Evolutionary conservation across 768 basidiomycete genomes (phyloP).

Genomic region (Pisolithus marmoratus): DNA sequence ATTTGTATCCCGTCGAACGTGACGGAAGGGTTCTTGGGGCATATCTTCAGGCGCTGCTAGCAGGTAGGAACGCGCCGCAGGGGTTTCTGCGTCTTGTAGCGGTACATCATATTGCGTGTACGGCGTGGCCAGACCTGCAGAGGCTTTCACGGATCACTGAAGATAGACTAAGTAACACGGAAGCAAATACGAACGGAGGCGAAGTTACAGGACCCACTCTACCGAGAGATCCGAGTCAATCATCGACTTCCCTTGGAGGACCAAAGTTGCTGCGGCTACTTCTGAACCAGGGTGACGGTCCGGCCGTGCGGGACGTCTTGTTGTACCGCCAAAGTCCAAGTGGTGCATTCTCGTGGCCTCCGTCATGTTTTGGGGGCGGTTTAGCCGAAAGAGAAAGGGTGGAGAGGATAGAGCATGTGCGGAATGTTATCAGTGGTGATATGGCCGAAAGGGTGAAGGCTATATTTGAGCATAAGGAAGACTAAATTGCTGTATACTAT

Average conservation of each 20-base stretch:
- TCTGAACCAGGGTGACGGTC: conserved; percentile 41
- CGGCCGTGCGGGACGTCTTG: conserved; percentile 48
- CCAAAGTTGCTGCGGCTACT: neutral
- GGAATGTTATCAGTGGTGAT: conserved; percentile 3
- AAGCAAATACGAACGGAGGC: conserved; percentile 47
- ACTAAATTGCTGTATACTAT: neutral
- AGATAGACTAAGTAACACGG: conserved; percentile 10
- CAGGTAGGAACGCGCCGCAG: conserved; percentile 30
- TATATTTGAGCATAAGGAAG: conserved; percentile 5
- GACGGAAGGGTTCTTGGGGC: conserved; percentile 56
- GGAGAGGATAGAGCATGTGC: conserved; percentile 14
- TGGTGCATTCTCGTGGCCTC: conserved; percentile 38
- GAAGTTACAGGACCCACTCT: neutral
- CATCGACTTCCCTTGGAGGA: neutral
- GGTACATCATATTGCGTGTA: conserved; percentile 72
- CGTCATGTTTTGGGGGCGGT: conserved; percentile 41
- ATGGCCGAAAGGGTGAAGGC: conserved; percentile 9
- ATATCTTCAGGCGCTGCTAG: conserved; percentile 52
- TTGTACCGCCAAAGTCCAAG: conserved; percentile 46
- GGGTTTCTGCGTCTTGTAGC: conserved; percentile 66
- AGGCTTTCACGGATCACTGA: conserved; percentile 9
- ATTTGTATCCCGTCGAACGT: conserved; percentile 66
- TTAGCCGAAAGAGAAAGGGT: conserved; percentile 5
- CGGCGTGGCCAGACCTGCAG: conserved; percentile 64
- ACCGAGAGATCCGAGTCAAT: neutral